Evolutionary conservation across 202 grass and related monocot genomes (phyloP), one percentile per base, ranked within the genome.

Genomic region (Tripidium arundinaceum): DNA sequence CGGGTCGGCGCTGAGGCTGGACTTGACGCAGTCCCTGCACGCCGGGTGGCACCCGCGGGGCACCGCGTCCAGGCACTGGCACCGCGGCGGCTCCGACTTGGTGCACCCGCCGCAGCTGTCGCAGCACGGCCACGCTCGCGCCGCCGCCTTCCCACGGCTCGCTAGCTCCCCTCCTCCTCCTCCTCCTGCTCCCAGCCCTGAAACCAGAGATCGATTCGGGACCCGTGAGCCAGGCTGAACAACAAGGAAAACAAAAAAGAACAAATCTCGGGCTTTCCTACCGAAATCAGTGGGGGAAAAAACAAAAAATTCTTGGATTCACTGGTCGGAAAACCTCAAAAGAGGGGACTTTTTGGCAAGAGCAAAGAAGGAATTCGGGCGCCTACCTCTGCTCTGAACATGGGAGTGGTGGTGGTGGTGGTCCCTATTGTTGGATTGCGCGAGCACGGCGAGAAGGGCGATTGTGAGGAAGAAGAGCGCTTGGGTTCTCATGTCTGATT

Each of bases 61-160:
- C 33, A 43, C 73, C 8, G 90, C 84, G 82, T 97, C 94, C 22
- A 75, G 63, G 87, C 94, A 97, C 79, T 68, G 85, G 74, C 94
- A 97, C 69, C 38, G 52, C n/a, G 65, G 28, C 45, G 91, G 77
- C 42, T 19, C 76, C 26, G 87, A 83, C 60, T 74, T 86, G 63
- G 89, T 94, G 87, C 94, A 94, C 14, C 63, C 87, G 64, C 91
- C 89, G 69, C 87, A 94, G 79, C 24, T 76, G 74, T 97, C 83
- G 80, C 91, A 97, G 94, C 94, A 97, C 43, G 85, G 89, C 94
- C 89, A 85, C 68, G 70, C 70, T 63, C 67, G 73, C 75, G 38
- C 45, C 24, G 39, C 74, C 71, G 21, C 12, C 79, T n/a, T 26
- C 27, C n/a, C 19, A 13, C 27, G 24, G 34, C 19, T n/a, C 31